Conservation (phyloP, 768 basidiomycete species). For the Lentinula edodes region DNA sequence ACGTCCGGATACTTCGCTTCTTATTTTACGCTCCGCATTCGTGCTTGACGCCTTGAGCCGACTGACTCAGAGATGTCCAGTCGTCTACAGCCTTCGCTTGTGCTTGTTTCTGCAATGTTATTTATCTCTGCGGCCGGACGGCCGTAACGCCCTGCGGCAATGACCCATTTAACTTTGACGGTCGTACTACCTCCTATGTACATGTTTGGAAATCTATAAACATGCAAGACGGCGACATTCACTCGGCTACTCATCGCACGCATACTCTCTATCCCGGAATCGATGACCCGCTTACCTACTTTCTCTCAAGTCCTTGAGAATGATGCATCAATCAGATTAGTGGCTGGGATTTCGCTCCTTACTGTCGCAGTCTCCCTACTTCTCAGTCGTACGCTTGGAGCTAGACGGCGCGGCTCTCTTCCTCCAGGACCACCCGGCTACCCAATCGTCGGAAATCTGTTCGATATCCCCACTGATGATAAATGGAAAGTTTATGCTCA, state of each 20-base stretch:
- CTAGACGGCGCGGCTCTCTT: not conserved
- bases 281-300: not conserved
- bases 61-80: not conserved
- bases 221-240: not conserved
- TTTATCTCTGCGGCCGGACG: too few relatives aligned
- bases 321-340: not conserved
- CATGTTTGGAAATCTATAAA: not conserved
- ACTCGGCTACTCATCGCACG: not conserved
- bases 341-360: not conserved
- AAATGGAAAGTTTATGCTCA: not conserved
- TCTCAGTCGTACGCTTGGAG: not conserved
- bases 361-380: not conserved
- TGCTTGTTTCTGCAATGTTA: not conserved
- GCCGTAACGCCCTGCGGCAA: too few relatives aligned
- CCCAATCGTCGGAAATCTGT: constrained; percentile 9
- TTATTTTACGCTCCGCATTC: not conserved
- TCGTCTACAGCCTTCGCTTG: not conserved
- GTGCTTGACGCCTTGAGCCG: not conserved
- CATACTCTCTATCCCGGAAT: not conserved
- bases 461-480: constrained; percentile 4
- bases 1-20: not conserved
- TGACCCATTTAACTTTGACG: not conserved
- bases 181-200: not conserved
- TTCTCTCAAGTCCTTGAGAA: not conserved
- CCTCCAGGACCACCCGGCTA: constrained; percentile 10